A percentile compares a stretch with the other conserved stretches of the same genome.
These are phyloP conservation scores for Golubevia pallescens DNA, from an alignment of 1,284 basidiomycete species.

Conservation along the genomic window DNA sequence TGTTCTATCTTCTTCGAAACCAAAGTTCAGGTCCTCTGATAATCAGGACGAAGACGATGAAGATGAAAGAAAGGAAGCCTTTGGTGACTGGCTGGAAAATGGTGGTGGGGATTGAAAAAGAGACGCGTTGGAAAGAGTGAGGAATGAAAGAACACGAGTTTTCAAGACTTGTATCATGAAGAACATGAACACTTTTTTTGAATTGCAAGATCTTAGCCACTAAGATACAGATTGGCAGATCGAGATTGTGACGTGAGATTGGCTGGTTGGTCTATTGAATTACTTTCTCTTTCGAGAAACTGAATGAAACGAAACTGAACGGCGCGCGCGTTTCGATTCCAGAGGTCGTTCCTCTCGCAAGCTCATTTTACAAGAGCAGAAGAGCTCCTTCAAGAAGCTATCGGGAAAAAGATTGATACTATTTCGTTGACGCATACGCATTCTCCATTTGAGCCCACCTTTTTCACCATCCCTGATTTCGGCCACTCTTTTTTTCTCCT, in stretches of 20 bases:
- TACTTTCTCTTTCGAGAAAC: background rate
- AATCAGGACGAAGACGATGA: constrained; percentile 16
- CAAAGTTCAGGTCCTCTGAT: no score
- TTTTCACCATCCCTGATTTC: constrained; percentile 8
- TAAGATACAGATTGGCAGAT: background rate
- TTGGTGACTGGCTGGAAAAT: constrained; percentile 37
- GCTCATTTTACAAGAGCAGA: background rate
- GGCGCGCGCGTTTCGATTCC: no score
- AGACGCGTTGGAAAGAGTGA: background rate
- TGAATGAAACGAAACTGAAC: background rate
- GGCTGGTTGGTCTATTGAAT: no score
- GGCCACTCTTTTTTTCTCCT: constrained; percentile 28
- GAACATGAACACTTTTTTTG: constrained; percentile 2
- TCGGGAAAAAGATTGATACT: constrained; percentile 1
- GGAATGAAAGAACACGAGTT: background rate
- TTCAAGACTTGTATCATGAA: background rate
- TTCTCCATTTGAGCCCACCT: constrained; percentile 1
- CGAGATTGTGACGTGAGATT: background rate
- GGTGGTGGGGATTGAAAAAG: constrained; percentile 6
- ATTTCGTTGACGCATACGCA: no score
- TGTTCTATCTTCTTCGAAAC: no score
- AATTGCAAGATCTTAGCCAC: background rate
- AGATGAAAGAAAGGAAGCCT: constrained; percentile 17
- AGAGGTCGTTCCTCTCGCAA: background rate
- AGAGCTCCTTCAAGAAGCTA: background rate